Evolutionary conservation across 257 asterid genomes (phyloP), one percentile per base, ranked within the genome.

Genomic region (Rubia yunnanensis): DNA sequence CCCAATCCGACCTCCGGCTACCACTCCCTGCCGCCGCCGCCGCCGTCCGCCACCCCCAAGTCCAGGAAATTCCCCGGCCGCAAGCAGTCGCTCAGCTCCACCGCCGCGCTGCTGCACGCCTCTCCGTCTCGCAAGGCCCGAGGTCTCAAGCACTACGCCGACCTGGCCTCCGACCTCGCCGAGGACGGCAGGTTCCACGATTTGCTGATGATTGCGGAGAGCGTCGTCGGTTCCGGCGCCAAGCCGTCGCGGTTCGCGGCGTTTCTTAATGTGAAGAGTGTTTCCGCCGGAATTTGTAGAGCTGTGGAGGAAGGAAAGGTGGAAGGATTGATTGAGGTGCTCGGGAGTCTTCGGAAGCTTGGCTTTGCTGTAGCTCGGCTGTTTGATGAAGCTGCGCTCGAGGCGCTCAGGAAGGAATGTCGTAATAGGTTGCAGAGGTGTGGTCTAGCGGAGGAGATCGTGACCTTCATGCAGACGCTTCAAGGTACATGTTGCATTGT

Each of bases 131-230:
- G 53, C 15, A 30, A 31, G 44, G 8, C 17, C 70, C 73, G 73
- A 48, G 78, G 83, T 69, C 75, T 80, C n/a, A 76, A 70, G 57
- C 77, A 87, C 82, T 73, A 85, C 78, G 82, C 96, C 18, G 81
- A 84, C 57, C 73, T 89, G 26, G 95, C 96, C 20, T 85, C 96
- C 5, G 86, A 85, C 77, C 84, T 89, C 64, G 91, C 89, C 1
- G 81, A 77, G 55, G 87, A 81, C 9, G 98, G 98, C 62, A 83
- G 84, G 78, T 85, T 92, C 63, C 72, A 68, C 39, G 97, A 87
- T 28, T 92, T 85, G 23, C 57, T 92, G 52, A 84, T 80, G 92
- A 74, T 92, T 38, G 79, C 79, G 22, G 96, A 92, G 68, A 81
- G 76, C 70, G 73, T 76, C 66, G 81, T 80, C 35, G 86, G 78